Conservation (phyloP, 768 basidiomycete species). For the Lentinus brumalis region DNA sequence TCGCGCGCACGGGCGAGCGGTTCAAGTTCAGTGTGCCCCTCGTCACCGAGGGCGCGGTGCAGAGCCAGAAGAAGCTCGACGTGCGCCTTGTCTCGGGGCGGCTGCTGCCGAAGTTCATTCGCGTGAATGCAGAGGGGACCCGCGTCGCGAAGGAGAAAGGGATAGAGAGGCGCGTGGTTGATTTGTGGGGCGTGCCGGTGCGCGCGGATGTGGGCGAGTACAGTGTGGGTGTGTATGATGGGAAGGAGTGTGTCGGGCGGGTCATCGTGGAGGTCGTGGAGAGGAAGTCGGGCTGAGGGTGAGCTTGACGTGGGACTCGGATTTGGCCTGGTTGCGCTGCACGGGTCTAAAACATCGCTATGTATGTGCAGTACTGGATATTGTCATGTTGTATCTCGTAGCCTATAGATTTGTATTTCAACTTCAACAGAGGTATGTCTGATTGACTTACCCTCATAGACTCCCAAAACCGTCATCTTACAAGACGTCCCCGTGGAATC, state of each 20-base stretch:
- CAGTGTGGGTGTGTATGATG: constrained; percentile 57
- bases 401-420: too few relatives aligned
- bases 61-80: constrained; percentile 40
- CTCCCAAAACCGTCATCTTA: too few relatives aligned
- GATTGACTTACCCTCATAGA: too few relatives aligned
- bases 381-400: too few relatives aligned
- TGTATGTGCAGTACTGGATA: too few relatives aligned
- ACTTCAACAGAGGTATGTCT: too few relatives aligned
- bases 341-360: too few relatives aligned
- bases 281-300: constrained; percentile 21
- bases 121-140: constrained; percentile 46
- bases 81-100: constrained; percentile 54
- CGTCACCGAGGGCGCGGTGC: constrained; percentile 27
- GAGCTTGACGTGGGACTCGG: not conserved
- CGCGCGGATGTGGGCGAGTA: constrained; percentile 54
- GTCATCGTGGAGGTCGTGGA: constrained; percentile 59
- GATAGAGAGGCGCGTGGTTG: constrained; percentile 47
- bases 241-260: constrained; percentile 53
- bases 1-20: constrained; percentile 57
- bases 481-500: too few relatives aligned
- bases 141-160: constrained; percentile 21
- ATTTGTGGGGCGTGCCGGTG: constrained; percentile 56
- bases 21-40: constrained; percentile 59
- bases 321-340: too few relatives aligned
- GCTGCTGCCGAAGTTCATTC: constrained; percentile 57